Base-by-base conservation (phyloP, 2,329 filamentous ascomycete genomes). In the Graphiopsis chlorocephala region DNA sequence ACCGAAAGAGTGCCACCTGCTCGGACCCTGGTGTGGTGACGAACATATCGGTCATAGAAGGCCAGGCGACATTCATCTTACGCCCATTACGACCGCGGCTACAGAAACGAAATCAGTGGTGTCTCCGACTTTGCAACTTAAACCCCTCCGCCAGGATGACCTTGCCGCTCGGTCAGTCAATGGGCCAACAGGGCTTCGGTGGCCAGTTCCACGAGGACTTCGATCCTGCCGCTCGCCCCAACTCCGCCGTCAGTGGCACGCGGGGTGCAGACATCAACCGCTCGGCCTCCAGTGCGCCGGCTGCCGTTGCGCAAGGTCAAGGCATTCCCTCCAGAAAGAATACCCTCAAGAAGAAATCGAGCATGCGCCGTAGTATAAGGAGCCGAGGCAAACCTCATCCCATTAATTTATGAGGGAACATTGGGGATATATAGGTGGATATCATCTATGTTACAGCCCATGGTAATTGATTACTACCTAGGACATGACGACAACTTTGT, bases 271-370 rank as follows among this genome's bases (percentile, higher is more conserved):
- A 67, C 45, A 82, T 89, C 78, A 84, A 88, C 75, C 87, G 88
- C 69, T 84, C 88, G 62, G 82, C 82, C 67, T 90, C 88, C 14
- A 81, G 84, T 66, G 83, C 83, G 64, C 86, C 78, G 64, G 76
- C 74, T 73, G 74, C 75, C 75, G 73, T 74, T 70, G 84, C 66
- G 50, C 66, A 59, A 12, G 59, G 59, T 5, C 59, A n/a, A n/a
- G 79, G 73, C 76, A 82, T 70, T 72, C 82, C 72, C 73, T 84
- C 77, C 79, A 84, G 87, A 64, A 83, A 83, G 66, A 91, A 92
- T 65, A 97, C 93, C 0, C 83, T 98, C 71, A 95, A 92, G 82
- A 98, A 98, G 83, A 95, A 92, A 78, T 82, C 82, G 26, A 96
- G 93, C 11, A 75, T 97, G 65, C 89, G 89, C 69, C 86, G 90